phyloP scores from a whole-genome alignment of 2,329 filamentous ascomycete species.

The Penicillium sclerotigenum region DNA sequence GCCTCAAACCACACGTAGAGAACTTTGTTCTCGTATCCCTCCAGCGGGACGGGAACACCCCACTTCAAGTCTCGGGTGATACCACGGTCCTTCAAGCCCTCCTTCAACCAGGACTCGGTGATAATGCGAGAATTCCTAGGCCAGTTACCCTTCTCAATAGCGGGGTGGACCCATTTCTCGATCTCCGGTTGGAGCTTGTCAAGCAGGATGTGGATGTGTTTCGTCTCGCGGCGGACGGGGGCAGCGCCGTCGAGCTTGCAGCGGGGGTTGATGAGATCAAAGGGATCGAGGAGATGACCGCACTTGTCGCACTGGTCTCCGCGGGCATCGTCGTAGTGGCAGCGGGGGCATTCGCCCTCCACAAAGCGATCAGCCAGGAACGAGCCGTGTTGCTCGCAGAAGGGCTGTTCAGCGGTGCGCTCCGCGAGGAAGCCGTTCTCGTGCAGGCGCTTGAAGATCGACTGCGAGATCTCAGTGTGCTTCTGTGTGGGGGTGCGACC shows the following conservation, averaged over 20 bases:
- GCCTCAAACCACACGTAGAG: conserved; percentile 94
- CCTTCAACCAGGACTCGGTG: conserved; percentile 53
- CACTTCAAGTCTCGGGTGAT: conserved; percentile 93
- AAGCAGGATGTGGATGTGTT: conserved; percentile 84
- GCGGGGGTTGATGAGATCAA: conserved; percentile 75
- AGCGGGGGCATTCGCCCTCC: conserved; percentile 48
- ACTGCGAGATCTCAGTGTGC: conserved; percentile 89
- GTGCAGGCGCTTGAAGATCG: conserved; percentile 83
- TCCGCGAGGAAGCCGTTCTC: conserved; percentile 87
- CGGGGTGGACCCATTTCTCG: conserved; percentile 71
- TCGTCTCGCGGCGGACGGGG: conserved; percentile 76
- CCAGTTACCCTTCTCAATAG: conserved; percentile 65
- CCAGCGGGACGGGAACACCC: conserved; percentile 65
- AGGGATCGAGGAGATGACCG: conserved; percentile 67
- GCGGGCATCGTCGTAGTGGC: conserved; percentile 64
- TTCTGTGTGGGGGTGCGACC: conserved; percentile 84
- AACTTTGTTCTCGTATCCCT: conserved; percentile 70
- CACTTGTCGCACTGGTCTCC: conserved; percentile 75
- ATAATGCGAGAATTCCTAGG: conserved; percentile 45
- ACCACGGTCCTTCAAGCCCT: conserved; percentile 79
- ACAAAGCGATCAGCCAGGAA: conserved; percentile 78
- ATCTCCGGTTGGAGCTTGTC: conserved; percentile 78
- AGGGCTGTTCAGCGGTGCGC: conserved; percentile 82
- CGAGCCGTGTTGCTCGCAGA: conserved; percentile 63
- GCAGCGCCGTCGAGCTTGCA: conserved; percentile 88